phyloP scores from a whole-genome alignment of 306 rosid genomes.

The Glycyrrhiza uralensis region DNA sequence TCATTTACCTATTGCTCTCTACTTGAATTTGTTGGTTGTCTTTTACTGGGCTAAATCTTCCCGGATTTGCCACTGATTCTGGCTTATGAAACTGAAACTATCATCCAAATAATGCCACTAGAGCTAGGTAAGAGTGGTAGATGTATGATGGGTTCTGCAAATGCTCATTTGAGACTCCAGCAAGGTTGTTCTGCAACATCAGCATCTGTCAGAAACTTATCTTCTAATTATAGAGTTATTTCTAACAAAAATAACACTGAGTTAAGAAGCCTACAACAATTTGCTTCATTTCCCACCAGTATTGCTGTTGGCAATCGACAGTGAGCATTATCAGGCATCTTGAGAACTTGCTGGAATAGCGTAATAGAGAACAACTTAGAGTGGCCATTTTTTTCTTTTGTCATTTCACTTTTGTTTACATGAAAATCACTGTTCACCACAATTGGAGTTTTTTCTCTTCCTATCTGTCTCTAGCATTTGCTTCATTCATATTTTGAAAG shows the following conservation, averaged over 20 bases:
- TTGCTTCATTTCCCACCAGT: not conserved
- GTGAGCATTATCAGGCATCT: not conserved
- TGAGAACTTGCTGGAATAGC: not conserved
- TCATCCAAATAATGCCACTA: not conserved
- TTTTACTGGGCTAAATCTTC: not conserved
- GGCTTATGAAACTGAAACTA: not conserved
- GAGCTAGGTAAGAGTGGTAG: not conserved
- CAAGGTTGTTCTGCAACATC: not conserved
- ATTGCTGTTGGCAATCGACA: not conserved
- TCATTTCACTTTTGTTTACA: not conserved
- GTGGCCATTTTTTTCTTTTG: not conserved
- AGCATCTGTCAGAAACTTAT: not conserved
- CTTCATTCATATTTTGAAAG: not conserved
- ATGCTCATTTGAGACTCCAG: not conserved
- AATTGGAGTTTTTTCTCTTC: not conserved
- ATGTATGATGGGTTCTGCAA: not conserved
- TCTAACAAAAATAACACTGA: not conserved
- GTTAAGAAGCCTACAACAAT: not conserved
- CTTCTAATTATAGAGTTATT: not conserved
- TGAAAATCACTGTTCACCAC: not conserved
- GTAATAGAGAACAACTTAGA: not conserved
- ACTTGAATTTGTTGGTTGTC: not conserved
- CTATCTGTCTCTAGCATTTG: slow-evolving; percentile 2
- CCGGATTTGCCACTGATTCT: not conserved
- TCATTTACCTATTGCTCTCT: not conserved